Evolutionary conservation across 768 basidiomycete species (phyloP), one percentile per base, ranked within the genome.

Genomic region (Naganishia antarctica): DNA sequence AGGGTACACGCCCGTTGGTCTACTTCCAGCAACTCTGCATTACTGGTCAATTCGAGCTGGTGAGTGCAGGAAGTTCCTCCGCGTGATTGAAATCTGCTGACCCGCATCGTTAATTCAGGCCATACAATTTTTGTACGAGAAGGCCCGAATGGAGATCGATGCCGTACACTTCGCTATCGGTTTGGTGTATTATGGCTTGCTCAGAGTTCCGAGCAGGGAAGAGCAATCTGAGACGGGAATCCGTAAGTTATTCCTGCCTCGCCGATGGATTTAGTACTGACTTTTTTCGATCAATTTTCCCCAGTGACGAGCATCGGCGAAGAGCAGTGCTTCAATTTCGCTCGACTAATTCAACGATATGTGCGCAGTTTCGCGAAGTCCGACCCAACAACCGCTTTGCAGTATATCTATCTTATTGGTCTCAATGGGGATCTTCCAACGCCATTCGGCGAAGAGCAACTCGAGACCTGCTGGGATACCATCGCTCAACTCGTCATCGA

Each of bases 1-100:
- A 69, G 81, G 87, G 78, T 79, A 83, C 72, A 81, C 79, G 83
- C 11, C 83, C 79, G 8, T 70, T 80, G 46, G 72, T 77, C 5
- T 80, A 79, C 72, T 79, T 80, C 73, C 78, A 80, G 65, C 86
- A 97, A 0, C 78, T 98, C 66, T 82, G 96, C 23, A 86, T 92
- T 80, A 90, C 89, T 70, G 96, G 91, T 15, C 88, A 96, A 74
- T 99, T 97, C 70, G 96, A 99, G 78, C 80, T 88, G 77, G 92
- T 90, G 66, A 64, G 85, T 79, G 21, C 1, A 1, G 9, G 4
- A 11, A 9, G 23, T 26, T 62, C 47, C 37, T 18, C 9, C 18
- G 31, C 26, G 41, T 53, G 7, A 21, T 28, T 15, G 11, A 37
- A 57, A 34, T 53, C 50, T 63, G n/a, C 32, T 59, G 8, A 26